Conservation (phyloP, 106 monocot genomes). For the Xerophyta viscosa region DNA sequence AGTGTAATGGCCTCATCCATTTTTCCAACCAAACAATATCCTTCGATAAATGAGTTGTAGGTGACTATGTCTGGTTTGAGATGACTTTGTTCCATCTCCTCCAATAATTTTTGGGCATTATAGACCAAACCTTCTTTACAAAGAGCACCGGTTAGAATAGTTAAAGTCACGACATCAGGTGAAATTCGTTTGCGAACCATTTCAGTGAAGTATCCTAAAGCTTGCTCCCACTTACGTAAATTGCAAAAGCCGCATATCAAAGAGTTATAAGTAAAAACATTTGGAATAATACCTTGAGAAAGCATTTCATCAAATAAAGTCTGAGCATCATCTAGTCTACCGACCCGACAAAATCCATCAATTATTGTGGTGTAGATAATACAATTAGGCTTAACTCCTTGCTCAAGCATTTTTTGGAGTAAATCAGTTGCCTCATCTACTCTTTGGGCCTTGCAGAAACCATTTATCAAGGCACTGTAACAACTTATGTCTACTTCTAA, state of each 20-base stretch:
- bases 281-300: not conserved
- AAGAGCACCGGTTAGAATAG: not conserved
- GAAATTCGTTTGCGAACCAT: not conserved
- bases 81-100: not conserved
- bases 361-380: not conserved
- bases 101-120: not conserved
- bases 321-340: not conserved
- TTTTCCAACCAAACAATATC: not conserved
- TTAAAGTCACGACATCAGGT: not conserved
- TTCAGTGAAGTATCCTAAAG: not conserved
- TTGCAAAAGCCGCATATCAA: not conserved
- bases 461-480: not conserved
- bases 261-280: not conserved
- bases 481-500: not conserved
- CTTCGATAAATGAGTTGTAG: not conserved
- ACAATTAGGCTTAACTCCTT: not conserved
- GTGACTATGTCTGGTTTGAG: not conserved
- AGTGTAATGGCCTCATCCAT: too few relatives aligned
- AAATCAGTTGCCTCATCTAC: not conserved
- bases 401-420: not conserved
- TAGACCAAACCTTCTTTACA: not conserved
- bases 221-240: not conserved
- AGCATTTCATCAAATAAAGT: not conserved
- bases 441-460: not conserved
- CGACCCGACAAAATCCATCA: not conserved